Evolutionary conservation across 441 rosid species (phyloP).

Genomic region (Bruguiera hainesii): DNA sequence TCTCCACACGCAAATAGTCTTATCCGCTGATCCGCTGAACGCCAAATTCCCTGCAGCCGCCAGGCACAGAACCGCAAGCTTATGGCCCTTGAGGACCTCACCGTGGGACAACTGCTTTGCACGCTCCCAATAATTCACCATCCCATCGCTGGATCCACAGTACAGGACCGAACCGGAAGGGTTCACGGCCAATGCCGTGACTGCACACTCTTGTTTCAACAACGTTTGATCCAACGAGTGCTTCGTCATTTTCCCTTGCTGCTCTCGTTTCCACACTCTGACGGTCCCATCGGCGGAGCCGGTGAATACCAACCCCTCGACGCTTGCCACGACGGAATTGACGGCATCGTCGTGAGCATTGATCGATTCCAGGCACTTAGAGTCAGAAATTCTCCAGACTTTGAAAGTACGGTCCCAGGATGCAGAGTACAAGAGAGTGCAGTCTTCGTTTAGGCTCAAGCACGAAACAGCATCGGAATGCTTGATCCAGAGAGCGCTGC

Average conservation of each 20-base stretch:
- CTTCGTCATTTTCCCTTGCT: conserved; percentile 30
- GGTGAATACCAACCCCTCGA: conserved; percentile 41
- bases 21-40: conserved; percentile 73
- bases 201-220: conserved; percentile 58
- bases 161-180: conserved; percentile 39
- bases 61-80: conserved; percentile 64
- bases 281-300: conserved; percentile 81
- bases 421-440: conserved; percentile 61
- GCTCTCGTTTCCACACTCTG: conserved; percentile 61
- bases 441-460: conserved; percentile 52
- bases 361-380: conserved; percentile 65
- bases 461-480: conserved; percentile 76
- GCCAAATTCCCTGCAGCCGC: conserved; percentile 46
- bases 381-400: conserved; percentile 74
- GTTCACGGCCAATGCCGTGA: conserved; percentile 55
- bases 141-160: conserved; percentile 68
- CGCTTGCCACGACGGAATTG: conserved; percentile 45
- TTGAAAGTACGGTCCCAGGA: conserved; percentile 83
- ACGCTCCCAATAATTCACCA: conserved; percentile 66
- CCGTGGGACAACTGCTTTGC: conserved; percentile 39
- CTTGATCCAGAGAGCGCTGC: conserved; percentile 65
- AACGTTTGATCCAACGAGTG: conserved; percentile 43
- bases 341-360: conserved; percentile 72
- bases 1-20: conserved; percentile 68
- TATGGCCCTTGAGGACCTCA: conserved; percentile 59